These are phyloP conservation scores for Aegilops tauschii DNA, from an alignment of 176 grass and related monocot genomes.

Conservation along the genomic window DNA sequence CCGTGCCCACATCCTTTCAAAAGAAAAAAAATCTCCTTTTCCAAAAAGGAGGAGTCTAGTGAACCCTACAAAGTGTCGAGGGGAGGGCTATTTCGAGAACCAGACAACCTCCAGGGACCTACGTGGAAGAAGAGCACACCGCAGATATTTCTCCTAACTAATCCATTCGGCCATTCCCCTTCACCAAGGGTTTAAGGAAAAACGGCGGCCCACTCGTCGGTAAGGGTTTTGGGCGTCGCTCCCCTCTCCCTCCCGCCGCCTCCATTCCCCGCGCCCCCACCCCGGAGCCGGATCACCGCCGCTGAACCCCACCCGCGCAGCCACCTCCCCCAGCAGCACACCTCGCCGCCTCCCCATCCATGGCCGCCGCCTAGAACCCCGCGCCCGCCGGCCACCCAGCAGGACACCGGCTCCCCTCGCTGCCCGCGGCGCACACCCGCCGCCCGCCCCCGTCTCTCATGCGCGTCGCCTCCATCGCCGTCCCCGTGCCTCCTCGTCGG, in stretches of 20 bases:
- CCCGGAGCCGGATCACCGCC: neutral
- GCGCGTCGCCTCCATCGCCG: neutral
- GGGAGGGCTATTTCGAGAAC: neutral
- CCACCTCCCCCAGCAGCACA: neutral
- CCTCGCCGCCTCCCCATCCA: neutral
- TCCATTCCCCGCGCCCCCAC: constrained; percentile 2
- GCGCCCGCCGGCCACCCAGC: neutral
- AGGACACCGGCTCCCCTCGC: neutral
- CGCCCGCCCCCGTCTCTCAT: neutral
- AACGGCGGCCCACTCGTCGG: constrained; percentile 2
- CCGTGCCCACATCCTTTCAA: too few relatives aligned
- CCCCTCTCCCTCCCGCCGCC: neutral
- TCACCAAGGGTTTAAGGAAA: neutral
- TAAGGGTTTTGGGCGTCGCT: neutral
- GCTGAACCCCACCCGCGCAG: neutral
- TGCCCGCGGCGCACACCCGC: neutral
- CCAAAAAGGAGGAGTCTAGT: too few relatives aligned
- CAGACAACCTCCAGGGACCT: neutral
- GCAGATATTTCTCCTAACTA: neutral
- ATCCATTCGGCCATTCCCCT: neutral
- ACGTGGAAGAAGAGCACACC: neutral
- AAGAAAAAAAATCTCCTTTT: too few relatives aligned
- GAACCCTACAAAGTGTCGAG: neutral
- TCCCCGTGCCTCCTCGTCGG: neutral
- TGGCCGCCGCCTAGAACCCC: neutral